phyloP scores from a whole-genome alignment of 192 early-diverging fungal genomes.

The Linnemannia zychae region DNA sequence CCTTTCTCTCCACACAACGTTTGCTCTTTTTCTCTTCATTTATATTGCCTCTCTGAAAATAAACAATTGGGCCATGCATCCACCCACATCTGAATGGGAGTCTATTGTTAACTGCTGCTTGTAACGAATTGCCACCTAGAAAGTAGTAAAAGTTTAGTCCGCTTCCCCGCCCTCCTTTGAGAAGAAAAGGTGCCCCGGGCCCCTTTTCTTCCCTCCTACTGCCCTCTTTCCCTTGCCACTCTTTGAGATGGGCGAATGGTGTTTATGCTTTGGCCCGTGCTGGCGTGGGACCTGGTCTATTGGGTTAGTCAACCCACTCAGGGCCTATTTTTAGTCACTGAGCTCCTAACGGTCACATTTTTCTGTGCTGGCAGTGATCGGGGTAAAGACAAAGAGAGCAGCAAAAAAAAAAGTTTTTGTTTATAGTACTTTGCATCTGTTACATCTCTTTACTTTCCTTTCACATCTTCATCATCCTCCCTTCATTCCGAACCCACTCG shows the following conservation, averaged over 20 bases:
- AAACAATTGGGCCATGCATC: background rate
- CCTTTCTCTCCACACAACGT: conserved; percentile 4
- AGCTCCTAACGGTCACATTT: background rate
- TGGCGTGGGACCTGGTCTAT: conserved; percentile 6
- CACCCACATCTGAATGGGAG: background rate
- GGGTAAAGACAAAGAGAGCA: background rate
- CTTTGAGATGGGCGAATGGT: background rate
- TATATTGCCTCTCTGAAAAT: background rate
- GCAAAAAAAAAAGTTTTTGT: too few relatives aligned
- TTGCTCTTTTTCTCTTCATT: background rate
- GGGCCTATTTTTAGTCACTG: background rate
- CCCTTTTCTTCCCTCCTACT: background rate
- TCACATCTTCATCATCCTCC: background rate
- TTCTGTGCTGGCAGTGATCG: background rate
- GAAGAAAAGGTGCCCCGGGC: background rate
- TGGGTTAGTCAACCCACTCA: background rate
- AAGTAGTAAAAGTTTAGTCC: background rate
- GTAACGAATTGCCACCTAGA: background rate
- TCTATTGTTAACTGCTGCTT: background rate
- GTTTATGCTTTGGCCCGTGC: background rate
- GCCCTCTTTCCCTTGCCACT: background rate
- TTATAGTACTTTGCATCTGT: too few relatives aligned
- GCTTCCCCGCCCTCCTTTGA: background rate
- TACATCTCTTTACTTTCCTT: background rate
- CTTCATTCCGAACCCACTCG: background rate